phyloP scores from a whole-genome alignment of 1,284 basidiomycete species.

The Heterobasidion irregulare region DNA sequence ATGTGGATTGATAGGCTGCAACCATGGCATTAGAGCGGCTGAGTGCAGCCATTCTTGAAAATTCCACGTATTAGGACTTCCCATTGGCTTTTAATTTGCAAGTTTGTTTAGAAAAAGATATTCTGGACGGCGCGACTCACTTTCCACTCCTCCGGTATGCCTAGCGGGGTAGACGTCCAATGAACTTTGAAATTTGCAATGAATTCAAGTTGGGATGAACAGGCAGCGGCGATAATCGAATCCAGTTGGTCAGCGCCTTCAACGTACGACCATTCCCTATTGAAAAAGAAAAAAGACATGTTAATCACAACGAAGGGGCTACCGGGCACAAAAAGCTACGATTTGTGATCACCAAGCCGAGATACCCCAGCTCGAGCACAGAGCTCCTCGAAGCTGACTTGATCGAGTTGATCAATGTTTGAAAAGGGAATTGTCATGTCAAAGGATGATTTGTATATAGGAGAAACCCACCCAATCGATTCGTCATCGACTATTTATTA shows the following conservation, averaged over 20 bases:
- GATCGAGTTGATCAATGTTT: too few relatives aligned
- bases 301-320: too few relatives aligned
- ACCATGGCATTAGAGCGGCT: background rate
- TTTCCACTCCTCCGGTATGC: background rate
- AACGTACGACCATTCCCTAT: too few relatives aligned
- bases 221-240: background rate
- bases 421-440: too few relatives aligned
- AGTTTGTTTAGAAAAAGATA: background rate
- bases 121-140: background rate
- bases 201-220: background rate
- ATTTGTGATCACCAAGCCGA: too few relatives aligned
- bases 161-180: background rate
- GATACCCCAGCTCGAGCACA: too few relatives aligned
- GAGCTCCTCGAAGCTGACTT: too few relatives aligned
- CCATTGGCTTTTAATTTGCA: background rate
- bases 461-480: too few relatives aligned
- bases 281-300: too few relatives aligned
- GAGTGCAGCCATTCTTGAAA: background rate
- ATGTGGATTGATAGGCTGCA: background rate
- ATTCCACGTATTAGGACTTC: background rate
- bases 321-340: too few relatives aligned
- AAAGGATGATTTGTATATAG: too few relatives aligned
- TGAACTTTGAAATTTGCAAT: background rate
- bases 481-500: too few relatives aligned
- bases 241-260: background rate